phyloP scores from a whole-genome alignment of 2,329 filamentous ascomycete genomes.

The Alternaria incomplexa region DNA sequence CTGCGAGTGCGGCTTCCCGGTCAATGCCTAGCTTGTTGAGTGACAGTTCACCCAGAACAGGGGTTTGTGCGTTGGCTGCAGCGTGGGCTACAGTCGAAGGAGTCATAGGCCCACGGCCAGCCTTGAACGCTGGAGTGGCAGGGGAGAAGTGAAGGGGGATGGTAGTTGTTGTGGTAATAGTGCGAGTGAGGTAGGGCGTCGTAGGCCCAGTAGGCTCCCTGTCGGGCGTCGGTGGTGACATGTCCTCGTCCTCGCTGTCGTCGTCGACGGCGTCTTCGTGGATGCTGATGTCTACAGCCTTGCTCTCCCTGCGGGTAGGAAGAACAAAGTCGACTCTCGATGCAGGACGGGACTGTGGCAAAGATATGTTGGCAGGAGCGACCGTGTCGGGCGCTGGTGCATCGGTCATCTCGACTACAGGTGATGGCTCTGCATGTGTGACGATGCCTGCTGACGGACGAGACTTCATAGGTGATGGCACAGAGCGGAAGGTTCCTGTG shows the following conservation, averaged over 20 bases:
- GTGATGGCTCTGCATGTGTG: slow-evolving; percentile 23
- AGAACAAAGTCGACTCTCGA: slow-evolving; percentile 17
- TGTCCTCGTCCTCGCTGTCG: slow-evolving; percentile 40
- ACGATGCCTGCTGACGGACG: slow-evolving; percentile 9
- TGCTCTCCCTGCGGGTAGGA: slow-evolving; percentile 18
- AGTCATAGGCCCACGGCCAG: slow-evolving; percentile 33
- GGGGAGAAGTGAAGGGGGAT: slow-evolving; percentile 56
- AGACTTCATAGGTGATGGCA: slow-evolving; percentile 40
- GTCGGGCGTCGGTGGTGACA: slow-evolving; percentile 25
- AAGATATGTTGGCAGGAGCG: slow-evolving; percentile 15
- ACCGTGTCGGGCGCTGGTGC: slow-evolving; percentile 29
- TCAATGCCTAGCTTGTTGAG: slow-evolving; percentile 50
- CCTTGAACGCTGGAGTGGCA: slow-evolving; percentile 41
- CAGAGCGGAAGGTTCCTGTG: slow-evolving; percentile 46
- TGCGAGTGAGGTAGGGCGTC: slow-evolving; percentile 48
- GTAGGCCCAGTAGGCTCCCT: slow-evolving; percentile 32
- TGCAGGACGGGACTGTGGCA: slow-evolving; percentile 9
- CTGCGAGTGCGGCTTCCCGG: slow-evolving; percentile 75
- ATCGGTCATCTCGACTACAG: slow-evolving; percentile 24
- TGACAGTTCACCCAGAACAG: slow-evolving; percentile 40
- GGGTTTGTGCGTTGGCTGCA: slow-evolving; percentile 36
- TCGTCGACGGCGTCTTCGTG: slow-evolving; percentile 44
- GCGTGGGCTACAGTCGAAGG: slow-evolving; percentile 46
- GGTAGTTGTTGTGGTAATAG: slow-evolving; percentile 56
- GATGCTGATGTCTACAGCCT: slow-evolving; percentile 29